Base-by-base conservation (phyloP, 2,329 filamentous ascomycete genomes). In the Sporothrix pallida region DNA sequence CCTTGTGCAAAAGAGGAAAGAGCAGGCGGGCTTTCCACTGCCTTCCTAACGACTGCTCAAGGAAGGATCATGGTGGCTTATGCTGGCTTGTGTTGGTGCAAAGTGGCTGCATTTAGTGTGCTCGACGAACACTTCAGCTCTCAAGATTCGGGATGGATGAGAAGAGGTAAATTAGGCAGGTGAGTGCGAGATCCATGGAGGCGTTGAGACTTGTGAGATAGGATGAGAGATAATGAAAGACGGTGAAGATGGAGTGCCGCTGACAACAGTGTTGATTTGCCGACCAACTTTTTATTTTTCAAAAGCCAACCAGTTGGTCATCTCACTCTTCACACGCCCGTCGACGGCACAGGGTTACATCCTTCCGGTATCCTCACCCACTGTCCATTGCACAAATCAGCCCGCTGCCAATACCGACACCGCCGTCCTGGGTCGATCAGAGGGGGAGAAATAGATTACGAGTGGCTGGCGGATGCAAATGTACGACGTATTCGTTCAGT, bases 1-100 rank as follows among this genome's bases (percentile, higher is more conserved):
- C n/a, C 15, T 44, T 63, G 60, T 26, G 60, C 60, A 44, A 63
- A 63, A 44, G 60, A 44, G 60, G 60, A 63, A 63, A 63, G 60
- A 15, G 37, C 31, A 63, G 10, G 60, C 17, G 60, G 17, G 23
- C 31, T 31, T 58, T 58, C 12, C 13, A 31, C 15, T 48, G 15
- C 46, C n/a, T 54, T 54, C 31, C 5, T 37, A 37, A 37, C 31
- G 31, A 37, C 31, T 37, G 5, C 48, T 50, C 12, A 15, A 6
- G 20, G 23, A 58, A 58, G 54, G 54, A 58, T 58, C 54, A 58
- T 31, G 54, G 12, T 58, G 54, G 54, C 54, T 58, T 23, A 58
- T 26, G 20, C 13, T 58, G 20, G 20, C 23, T 10, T 2, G 54
- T 23, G 12, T 12, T 26, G 54, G 9, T 31, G 54, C 52, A 6